Base-by-base conservation (phyloP, 169 alveolate genomes). In the Fabrea salina region DNA sequence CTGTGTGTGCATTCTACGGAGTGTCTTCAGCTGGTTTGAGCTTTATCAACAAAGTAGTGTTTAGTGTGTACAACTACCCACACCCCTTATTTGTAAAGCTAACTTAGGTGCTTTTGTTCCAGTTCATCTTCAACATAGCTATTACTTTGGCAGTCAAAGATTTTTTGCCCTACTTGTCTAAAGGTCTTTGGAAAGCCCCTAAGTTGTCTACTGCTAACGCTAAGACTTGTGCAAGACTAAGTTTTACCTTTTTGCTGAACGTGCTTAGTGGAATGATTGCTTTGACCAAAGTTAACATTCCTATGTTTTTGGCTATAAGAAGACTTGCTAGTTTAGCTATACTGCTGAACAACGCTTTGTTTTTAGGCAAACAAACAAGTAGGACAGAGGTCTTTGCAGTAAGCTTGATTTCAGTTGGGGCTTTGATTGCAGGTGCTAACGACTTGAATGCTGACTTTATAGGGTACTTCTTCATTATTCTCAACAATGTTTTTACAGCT, bases 1-100 rank as follows among this genome's bases (percentile, higher is more conserved):
- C 67, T 19, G 54, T 72, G 22, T 72, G 80, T 35, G 72, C 30
- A 22, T 72, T 72, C 47, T 50, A 72, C 5, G 80, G 80, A 72
- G 13, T 51, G 33, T 50, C 53, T 25, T 50, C 71, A 30, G 16
- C 33, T 2, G 27, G 71, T 13, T 27, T 72, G 13, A 72, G 71
- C 80, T 72, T 72, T 72, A 8, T 40, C 22, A 72, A 72, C 33
- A 72, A 72, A 51, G 19, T 13, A 1, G 7, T 72, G 6, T 72
- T 72, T 30, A 7, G 22, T 1, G n/a, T 25, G 8, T 40, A 72
- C 35, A 32, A 51, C 53, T 72, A n/a, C 70, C 22, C 30, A 33
- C 51, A 30, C 27, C 80, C 80, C 1, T 8, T 32, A 19, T 50
- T 53, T 7, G 80, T 72, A 51, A 72, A 1, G 2, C 51, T 40